These are phyloP conservation scores for Pseudogymnoascus verrucosus DNA, from an alignment of 2,329 filamentous ascomycete species.

Conservation along the genomic window DNA sequence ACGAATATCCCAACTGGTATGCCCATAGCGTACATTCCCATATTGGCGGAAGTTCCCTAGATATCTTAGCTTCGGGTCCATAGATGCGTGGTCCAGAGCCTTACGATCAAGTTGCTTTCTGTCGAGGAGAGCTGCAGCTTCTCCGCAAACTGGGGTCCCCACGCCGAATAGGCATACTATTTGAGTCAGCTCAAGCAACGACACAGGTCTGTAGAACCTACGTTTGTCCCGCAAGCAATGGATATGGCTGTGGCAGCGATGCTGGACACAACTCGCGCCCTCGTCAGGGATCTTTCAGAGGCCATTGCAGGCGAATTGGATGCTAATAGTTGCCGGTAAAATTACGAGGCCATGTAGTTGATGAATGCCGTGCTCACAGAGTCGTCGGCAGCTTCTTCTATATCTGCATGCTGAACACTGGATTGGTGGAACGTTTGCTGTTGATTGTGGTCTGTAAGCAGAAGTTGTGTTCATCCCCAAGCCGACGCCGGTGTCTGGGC, in stretches of 20 bases:
- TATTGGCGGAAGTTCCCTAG: slow-evolving; percentile 64
- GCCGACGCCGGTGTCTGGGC: neutral
- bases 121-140: slow-evolving; percentile 83
- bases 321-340: slow-evolving; percentile 7
- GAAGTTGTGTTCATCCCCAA: neutral
- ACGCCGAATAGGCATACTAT: slow-evolving; percentile 96
- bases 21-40: slow-evolving; percentile 90
- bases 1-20: slow-evolving; percentile 85
- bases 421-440: neutral
- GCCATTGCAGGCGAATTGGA: slow-evolving; percentile 27
- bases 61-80: slow-evolving; percentile 25
- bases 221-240: slow-evolving; percentile 88
- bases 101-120: slow-evolving; percentile 81
- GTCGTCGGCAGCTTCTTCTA: neutral
- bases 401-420: neutral
- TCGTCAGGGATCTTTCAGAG: slow-evolving; percentile 44
- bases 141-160: slow-evolving; percentile 92
- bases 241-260: slow-evolving; percentile 77
- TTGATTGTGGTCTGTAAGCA: neutral
- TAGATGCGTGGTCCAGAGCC: slow-evolving; percentile 22
- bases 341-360: slow-evolving; percentile 4
- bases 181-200: slow-evolving; percentile 21
- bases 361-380: neutral
- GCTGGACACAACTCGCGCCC: slow-evolving; percentile 71
- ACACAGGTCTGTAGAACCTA: slow-evolving; percentile 35